These are phyloP conservation scores for Sporothrix humicola DNA, from an alignment of 2,329 filamentous ascomycete species.

Conservation along the genomic window DNA sequence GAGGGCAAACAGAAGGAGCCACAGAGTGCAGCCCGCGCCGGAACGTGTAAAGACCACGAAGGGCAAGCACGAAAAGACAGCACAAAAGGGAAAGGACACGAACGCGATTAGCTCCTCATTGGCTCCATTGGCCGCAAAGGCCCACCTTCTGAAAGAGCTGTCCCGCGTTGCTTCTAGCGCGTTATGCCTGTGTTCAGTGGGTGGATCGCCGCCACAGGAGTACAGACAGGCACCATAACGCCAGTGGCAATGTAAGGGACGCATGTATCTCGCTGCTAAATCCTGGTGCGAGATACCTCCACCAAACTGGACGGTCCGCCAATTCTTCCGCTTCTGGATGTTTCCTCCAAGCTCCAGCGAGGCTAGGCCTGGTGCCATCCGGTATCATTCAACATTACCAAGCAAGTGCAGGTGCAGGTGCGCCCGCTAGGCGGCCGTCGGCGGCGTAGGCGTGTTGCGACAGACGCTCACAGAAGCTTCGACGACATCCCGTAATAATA, in stretches of 20 bases:
- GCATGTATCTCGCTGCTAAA: too few relatives aligned
- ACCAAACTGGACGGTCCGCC: background rate
- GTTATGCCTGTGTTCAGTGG: constrained; percentile 9
- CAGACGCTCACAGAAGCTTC: constrained; percentile 30
- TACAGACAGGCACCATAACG: background rate
- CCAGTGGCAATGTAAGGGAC: background rate
- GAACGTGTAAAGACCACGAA: background rate
- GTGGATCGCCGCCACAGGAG: constrained; percentile 16
- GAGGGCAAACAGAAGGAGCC: background rate
- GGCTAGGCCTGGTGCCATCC: constrained; percentile 4
- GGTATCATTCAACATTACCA: constrained; percentile 32
- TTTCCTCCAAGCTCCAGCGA: constrained; percentile 20
- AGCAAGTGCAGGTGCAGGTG: constrained; percentile 29
- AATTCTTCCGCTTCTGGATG: constrained; percentile 29
- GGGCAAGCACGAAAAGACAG: too few relatives aligned
- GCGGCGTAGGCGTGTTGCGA: background rate
- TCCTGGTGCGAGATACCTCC: background rate
- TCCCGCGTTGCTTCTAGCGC: constrained; percentile 26
- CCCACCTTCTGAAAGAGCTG: background rate
- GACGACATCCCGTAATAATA: constrained; percentile 19
- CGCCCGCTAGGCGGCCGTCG: background rate
- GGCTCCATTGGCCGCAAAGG: constrained; percentile 35
- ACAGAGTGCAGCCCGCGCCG: constrained; percentile 14
- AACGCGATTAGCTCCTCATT: constrained; percentile 52
- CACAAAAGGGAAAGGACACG: constrained; percentile 48